These are phyloP conservation scores for Vanderwaltozyma yarrowii DNA, from an alignment of 805 yeast genomes.

Conservation along the genomic window DNA sequence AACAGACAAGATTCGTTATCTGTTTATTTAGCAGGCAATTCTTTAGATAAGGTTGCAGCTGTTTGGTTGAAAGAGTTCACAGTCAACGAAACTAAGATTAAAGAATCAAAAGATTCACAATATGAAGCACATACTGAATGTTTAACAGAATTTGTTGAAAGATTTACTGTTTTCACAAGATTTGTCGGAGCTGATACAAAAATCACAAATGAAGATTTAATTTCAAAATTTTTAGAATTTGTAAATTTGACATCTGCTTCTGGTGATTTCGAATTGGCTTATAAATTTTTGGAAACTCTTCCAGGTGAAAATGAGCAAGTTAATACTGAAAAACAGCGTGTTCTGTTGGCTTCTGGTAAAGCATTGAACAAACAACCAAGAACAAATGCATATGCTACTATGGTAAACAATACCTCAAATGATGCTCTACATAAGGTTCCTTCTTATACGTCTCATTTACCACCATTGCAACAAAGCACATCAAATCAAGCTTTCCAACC, in stretches of 20 bases:
- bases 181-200: slow-evolving; percentile 14
- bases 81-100: slow-evolving; percentile 34
- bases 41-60: slow-evolving; percentile 64
- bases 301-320: slow-evolving; percentile 69
- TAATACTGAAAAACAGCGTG: slow-evolving; percentile 68
- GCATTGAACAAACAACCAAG: slow-evolving; percentile 4
- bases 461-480: background rate
- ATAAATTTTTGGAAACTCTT: slow-evolving; percentile 52
- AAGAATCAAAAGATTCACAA: slow-evolving; percentile 40
- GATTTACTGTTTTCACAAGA: slow-evolving; percentile 52
- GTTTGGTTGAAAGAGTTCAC: slow-evolving; percentile 79
- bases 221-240: slow-evolving; percentile 63
- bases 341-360: slow-evolving; percentile 51
- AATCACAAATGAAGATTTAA: slow-evolving; percentile 26
- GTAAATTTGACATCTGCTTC: slow-evolving; percentile 67
- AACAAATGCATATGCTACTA: slow-evolving; percentile 2
- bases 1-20: slow-evolving; percentile 65
- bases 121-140: slow-evolving; percentile 81
- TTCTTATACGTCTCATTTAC: background rate
- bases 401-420: background rate
- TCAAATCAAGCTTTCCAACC: slow-evolving; percentile 1
- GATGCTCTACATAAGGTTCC: background rate
- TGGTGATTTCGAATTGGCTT: slow-evolving; percentile 80
- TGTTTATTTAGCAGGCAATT: slow-evolving; percentile 71
- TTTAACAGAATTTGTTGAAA: slow-evolving; percentile 71